Evolutionary conservation across 2,329 filamentous ascomycete species (phyloP), one percentile per base, ranked within the genome.

Genomic region (Daldinia sp.): DNA sequence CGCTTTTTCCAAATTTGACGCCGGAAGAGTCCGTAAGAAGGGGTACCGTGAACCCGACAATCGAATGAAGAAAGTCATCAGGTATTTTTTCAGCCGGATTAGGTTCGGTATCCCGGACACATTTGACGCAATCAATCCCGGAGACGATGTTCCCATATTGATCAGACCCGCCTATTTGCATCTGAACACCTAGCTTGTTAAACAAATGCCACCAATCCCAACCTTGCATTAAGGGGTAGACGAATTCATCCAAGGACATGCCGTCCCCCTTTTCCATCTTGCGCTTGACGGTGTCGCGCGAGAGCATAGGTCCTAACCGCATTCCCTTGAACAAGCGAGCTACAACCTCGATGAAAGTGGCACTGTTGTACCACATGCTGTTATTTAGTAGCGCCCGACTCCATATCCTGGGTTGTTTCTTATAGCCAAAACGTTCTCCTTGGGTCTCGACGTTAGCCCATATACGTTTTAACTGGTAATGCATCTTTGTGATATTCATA

Each of bases 151-250:
- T 99, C 66, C 95, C 95, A 75, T 90, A 98, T 79, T 99, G 95
- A 75, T 99, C 95, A 5, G 93, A 93, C 35, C 95, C 95, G 60
- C 95, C 95, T 53, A 99, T 92, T 78, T 99, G 93, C 75, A 98
- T 85, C 73, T 94, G 90, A 8, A 93, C 83, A 8, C 29, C 48
- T 85, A 83, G 52, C 83, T 85, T 83, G 64, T 71, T 76, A 77
- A 91, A 96, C 79, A 98, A 85, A 70, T 91, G 84, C 92, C 92
- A 98, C 87, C 94, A 99, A 76, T 99, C 95, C 90, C 94, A 98
- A 19, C 90, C 93, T 76, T 99, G 95, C 71, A 98, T 87, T 13
- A 99, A 79, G 1, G 96, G 95, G 73, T 99, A 99, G 39, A 88
- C 86, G 77, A 99, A 97, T 75, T 99, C 95, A 32, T 92, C 90